Evolutionary conservation across 1,284 basidiomycete genomes (phyloP).

Genomic region (Termitomyces sp.): DNA sequence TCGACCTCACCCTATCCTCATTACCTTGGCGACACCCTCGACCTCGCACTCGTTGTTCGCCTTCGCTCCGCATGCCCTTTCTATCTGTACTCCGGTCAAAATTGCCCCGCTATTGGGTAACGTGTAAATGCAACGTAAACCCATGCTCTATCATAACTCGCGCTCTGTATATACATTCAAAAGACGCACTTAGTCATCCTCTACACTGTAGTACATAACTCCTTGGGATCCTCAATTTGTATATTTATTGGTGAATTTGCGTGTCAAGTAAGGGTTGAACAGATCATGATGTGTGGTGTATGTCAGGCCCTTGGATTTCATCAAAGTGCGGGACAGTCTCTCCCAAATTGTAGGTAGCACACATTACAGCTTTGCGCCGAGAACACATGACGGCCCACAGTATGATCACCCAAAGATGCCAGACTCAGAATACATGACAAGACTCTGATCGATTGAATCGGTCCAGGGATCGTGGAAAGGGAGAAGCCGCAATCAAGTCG

Average conservation of each 20-base stretch:
- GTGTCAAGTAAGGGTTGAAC: background rate
- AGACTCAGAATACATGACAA: no score
- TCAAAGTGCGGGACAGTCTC: no score
- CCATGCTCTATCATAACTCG: slow-evolving; percentile 9
- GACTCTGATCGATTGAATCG: no score
- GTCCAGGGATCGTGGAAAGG: no score
- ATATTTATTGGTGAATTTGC: background rate
- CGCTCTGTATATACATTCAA: slow-evolving; percentile 15
- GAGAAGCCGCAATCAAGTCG: no score
- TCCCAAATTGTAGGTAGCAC: no score
- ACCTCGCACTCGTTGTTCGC: slow-evolving; percentile 1
- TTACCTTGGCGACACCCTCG: slow-evolving; percentile 14
- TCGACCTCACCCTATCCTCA: slow-evolving; percentile 15
- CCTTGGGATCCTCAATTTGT: slow-evolving; percentile 1
- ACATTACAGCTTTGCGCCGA: no score
- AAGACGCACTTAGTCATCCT: slow-evolving; percentile 10
- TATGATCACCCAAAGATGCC: no score
- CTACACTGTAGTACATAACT: slow-evolving; percentile 9
- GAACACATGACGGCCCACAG: no score
- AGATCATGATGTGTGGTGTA: background rate
- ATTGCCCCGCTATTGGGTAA: slow-evolving; percentile 3
- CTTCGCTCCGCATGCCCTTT: slow-evolving; percentile 4
- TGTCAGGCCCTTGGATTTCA: no score
- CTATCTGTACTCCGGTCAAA: slow-evolving; percentile 8
- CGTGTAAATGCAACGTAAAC: slow-evolving; percentile 5